Base-by-base conservation (phyloP, 441 rosid genomes). In the Populus hybrid region DNA sequence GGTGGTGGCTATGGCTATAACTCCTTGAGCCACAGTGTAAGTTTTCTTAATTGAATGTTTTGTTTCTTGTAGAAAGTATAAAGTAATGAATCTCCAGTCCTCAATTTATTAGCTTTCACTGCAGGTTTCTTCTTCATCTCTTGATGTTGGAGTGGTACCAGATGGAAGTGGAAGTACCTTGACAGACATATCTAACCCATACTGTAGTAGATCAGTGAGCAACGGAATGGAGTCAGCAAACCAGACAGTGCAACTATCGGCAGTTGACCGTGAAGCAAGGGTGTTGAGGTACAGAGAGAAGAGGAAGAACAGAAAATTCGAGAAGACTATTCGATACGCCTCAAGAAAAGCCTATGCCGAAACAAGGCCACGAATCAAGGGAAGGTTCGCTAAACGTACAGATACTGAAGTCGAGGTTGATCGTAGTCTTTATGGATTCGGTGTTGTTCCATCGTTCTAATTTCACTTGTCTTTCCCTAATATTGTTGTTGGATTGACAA, bases 221-320 rank as follows among this genome's bases (percentile, higher is more conserved):
- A 77, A 69, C 11, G 91, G 86, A 32, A 24, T 66, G 2, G 95
- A 92, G 67, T 80, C 88, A 1, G 78, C 64, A 5, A 81, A 72
- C 61, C 93, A 84, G 83, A 85, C 90, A 78, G 84, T 84, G 23
- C 94, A 88, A 79, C 79, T 90, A 9, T 88, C 99, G 11, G 83
- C 93, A 3, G 90, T 85, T 3, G 98, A 95, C 77, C 84, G 99
- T 78, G 98, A 92, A 72, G 97, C 93, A 6, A 88, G 97, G 78
- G 99, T 95, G 20, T 70, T 91, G 83, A 92, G 99, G 91, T 95
- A 95, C 90, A 90, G 97, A 73, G 99, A 95, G 88, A 95, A 95
- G 89, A 86, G 98, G 77, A 95, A 95, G 94, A 91, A 90, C 81
- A 70, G 99, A 23, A 95, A 89, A 85, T 95, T 95, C 73, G 97